Evolutionary conservation across 495 filamentous ascomycete species (phyloP), one percentile per base, ranked within the genome.

Genomic region (Podospora pseudoanserina): DNA sequence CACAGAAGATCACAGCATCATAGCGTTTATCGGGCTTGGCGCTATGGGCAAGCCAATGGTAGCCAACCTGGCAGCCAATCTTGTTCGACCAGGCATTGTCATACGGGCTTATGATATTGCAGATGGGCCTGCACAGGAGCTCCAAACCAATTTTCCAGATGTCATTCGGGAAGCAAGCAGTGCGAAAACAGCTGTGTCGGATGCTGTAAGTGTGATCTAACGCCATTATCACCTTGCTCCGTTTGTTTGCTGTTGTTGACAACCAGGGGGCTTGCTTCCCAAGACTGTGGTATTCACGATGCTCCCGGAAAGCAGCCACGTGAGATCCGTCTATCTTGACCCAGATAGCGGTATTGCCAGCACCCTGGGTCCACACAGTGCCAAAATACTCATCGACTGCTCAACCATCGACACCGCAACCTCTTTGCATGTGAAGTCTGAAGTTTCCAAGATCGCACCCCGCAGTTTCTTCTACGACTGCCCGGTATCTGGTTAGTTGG

Each of bases 31-130:
- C 18, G 74, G 74, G 20, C 65, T 76, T 3, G 74, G 74, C 2
- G 69, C 67, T 4, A 77, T 74, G 83, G 82, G 82, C 28, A 83
- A 76, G 69, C 80, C 80, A 4, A 85, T 85, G 83, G 81, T 78
- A 1, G 72, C 72, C 67, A 85, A 85, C 69, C 78, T 85, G 0
- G 79, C 79, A 60, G 67, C 71, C 34, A 39, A 39, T 39, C 34
- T 39, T 1, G 34, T 11, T 39, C 34, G 34, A 39, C 5, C 3
- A 39, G 5, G 34, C 34, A 11, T 39, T 6, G 34, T 39, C n/a
- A 73, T 85, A 15, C 64, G 80, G 67, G 73, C 84, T 20, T 72
- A 81, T 66, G 83, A 85, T 68, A 71, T 85, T 58, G 78, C 79
- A 60, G 67, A 64, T 3, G 73, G 67, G 9, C 75, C 77, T n/a